Evolutionary conservation across 495 filamentous ascomycete genomes (phyloP).

Genomic region (Hypoxylon cercidicola): DNA sequence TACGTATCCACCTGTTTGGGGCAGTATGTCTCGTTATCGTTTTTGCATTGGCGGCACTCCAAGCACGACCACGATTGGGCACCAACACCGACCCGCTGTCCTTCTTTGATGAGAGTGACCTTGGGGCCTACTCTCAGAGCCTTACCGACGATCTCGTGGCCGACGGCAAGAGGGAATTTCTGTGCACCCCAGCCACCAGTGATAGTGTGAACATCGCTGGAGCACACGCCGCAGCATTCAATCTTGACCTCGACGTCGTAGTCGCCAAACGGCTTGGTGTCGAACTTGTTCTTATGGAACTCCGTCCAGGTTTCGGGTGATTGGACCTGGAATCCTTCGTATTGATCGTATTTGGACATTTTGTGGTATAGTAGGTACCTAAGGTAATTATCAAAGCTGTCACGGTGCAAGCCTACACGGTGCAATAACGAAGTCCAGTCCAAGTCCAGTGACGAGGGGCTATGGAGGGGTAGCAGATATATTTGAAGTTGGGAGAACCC

Average conservation of each 20-base stretch:
- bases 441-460: conserved; percentile 22
- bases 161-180: conserved; percentile 63
- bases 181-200: conserved; percentile 65
- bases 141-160: conserved; percentile 62
- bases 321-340: conserved; percentile 65
- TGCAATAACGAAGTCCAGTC: too few relatives aligned
- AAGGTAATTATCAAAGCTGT: background rate
- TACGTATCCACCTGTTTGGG: conserved; percentile 65
- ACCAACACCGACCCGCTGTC: conserved; percentile 67
- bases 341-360: conserved; percentile 48
- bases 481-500: conserved; percentile 11
- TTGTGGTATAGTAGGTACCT: conserved; percentile 10
- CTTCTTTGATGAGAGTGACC: conserved; percentile 64
- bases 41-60: conserved; percentile 66
- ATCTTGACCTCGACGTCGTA: conserved; percentile 65
- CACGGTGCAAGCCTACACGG: conserved; percentile 2
- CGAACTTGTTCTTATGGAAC: conserved; percentile 67
- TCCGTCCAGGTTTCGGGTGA: conserved; percentile 61
- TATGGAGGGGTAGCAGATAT: conserved; percentile 13
- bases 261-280: conserved; percentile 67
- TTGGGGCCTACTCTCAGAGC: conserved; percentile 66
- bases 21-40: conserved; percentile 69
- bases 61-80: conserved; percentile 66
- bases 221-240: conserved; percentile 65
- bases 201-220: conserved; percentile 67